Conservation (phyloP, 306 rosid species). For the Abrus pulchellus region DNA sequence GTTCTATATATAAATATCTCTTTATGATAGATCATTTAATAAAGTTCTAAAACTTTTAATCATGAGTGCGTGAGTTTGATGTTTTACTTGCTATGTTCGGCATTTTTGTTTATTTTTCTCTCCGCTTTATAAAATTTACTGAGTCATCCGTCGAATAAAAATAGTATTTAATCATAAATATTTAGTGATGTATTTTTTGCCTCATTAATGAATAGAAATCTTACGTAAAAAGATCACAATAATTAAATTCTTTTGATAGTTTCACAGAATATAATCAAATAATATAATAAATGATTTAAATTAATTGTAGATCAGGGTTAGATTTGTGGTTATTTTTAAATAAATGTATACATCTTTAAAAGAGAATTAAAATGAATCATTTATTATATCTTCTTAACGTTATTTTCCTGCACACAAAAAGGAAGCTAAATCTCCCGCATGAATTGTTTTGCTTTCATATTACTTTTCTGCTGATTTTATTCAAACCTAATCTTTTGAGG, state of each 20-base stretch:
- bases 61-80: too few relatives aligned
- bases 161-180: neutral
- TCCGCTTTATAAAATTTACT: too few relatives aligned
- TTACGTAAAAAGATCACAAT: neutral
- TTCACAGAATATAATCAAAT: neutral
- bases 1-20: too few relatives aligned
- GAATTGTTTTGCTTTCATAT: neutral
- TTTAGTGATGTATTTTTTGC: neutral
- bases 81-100: too few relatives aligned
- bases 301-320: neutral
- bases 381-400: neutral
- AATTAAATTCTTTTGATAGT: neutral
- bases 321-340: neutral
- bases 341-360: neutral
- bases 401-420: neutral
- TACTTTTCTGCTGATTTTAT: neutral
- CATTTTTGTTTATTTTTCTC: too few relatives aligned
- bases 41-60: too few relatives aligned
- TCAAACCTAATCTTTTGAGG: neutral
- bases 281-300: neutral
- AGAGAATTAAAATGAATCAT: neutral
- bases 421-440: neutral
- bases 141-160: too few relatives aligned
- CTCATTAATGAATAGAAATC: neutral
- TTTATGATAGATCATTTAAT: too few relatives aligned